A percentile compares a stretch with the other conserved stretches of the same genome.
These are phyloP conservation scores for Catharanthus roseus DNA, from an alignment of 257 asterid genomes.

Conservation along the genomic window DNA sequence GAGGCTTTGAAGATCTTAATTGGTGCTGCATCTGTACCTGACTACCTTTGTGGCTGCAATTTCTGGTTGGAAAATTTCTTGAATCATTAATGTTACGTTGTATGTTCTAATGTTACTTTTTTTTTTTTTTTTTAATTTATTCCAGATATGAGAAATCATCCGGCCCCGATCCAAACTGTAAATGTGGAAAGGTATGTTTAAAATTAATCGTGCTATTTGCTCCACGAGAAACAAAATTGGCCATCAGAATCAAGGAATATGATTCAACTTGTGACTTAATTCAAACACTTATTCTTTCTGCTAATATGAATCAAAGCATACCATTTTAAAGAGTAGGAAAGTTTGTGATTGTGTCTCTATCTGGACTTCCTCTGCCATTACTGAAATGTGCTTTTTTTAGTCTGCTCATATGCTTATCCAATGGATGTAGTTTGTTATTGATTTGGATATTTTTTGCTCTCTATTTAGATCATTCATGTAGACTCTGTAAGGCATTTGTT, in stretches of 20 bases:
- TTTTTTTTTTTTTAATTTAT: not conserved
- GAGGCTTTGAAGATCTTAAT: slow-evolving; percentile 39
- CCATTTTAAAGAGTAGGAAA: no score
- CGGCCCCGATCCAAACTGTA: slow-evolving; percentile 42
- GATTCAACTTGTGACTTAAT: not conserved
- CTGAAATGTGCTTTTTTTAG: no score
- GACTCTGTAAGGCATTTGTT: no score
- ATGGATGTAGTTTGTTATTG: no score
- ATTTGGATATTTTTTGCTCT: no score
- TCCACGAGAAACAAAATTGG: not conserved
- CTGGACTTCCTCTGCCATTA: no score
- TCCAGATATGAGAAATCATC: slow-evolving; percentile 46
- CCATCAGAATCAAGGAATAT: not conserved
- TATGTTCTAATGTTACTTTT: slow-evolving; percentile 9
- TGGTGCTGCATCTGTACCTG: slow-evolving; percentile 23
- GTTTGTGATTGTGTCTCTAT: no score
- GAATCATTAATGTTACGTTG: not conserved
- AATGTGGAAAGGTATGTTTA: slow-evolving; percentile 40
- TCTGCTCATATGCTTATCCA: no score
- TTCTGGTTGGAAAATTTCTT: not conserved
- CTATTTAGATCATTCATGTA: no score
- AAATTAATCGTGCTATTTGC: not conserved
- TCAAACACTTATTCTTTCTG: not conserved
- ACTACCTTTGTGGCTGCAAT: not conserved
- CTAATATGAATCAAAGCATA: not conserved